phyloP scores from a whole-genome alignment of 192 early-diverging fungal species.

The Diversispora epigaea region DNA sequence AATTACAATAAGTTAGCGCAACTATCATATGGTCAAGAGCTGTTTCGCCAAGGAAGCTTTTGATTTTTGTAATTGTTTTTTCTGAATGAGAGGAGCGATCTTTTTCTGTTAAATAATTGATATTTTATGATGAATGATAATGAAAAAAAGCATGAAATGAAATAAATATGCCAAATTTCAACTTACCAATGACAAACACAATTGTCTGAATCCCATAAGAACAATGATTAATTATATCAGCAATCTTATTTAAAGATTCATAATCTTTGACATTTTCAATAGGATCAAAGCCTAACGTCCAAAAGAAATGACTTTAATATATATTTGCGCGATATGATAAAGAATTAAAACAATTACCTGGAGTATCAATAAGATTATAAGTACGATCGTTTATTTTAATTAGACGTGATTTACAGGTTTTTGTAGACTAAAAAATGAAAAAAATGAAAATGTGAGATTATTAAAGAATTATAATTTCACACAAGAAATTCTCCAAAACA shows the following conservation, averaged over 20 bases:
- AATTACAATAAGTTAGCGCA: neutral
- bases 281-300: neutral
- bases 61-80: neutral
- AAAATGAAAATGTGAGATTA: neutral
- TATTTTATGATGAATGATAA: neutral
- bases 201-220: conserved; percentile 11
- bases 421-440: neutral
- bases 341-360: neutral
- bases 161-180: too few species aligned
- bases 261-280: neutral
- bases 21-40: neutral
- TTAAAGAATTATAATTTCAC: neutral
- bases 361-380: conserved; percentile 2
- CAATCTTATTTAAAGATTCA: neutral
- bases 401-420: neutral
- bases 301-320: too few species aligned
- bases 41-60: neutral
- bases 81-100: neutral
- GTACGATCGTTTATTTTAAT: neutral
- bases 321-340: too few species aligned
- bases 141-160: neutral
- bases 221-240: neutral
- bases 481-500: neutral
- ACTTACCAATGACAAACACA: neutral
- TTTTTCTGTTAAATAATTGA: neutral